Evolutionary conservation across 768 basidiomycete genomes (phyloP).

Genomic region (Collybia mongolica): DNA sequence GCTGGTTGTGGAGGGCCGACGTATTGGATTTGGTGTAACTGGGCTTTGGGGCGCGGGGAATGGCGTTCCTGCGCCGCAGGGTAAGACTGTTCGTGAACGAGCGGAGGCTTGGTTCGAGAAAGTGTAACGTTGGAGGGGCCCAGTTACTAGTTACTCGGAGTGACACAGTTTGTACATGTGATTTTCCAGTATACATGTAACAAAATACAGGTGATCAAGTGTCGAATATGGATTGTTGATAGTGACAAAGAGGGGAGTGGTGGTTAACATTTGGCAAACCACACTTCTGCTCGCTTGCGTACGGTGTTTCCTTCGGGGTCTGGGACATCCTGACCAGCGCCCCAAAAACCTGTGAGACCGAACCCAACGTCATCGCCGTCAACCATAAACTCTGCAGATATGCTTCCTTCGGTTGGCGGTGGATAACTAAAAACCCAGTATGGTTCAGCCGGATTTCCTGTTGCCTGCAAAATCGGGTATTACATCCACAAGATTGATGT

Average conservation of each 20-base stretch:
- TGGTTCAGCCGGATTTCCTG: constrained; percentile 13
- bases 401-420: not conserved
- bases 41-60: constrained; percentile 17
- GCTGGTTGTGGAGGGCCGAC: not conserved
- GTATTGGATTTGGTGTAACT: constrained; percentile 5
- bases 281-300: constrained; percentile 22
- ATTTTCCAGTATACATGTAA: too few relatives aligned
- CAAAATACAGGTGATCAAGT: too few relatives aligned
- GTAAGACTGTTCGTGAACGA: constrained; percentile 12
- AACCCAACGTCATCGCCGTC: constrained; percentile 12
- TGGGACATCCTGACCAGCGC: constrained; percentile 15
- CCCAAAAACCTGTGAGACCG: constrained; percentile 19
- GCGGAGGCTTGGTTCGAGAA: constrained; percentile 13
- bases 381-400: constrained; percentile 14
- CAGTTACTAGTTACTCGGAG: too few relatives aligned
- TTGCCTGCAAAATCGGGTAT: constrained; percentile 9
- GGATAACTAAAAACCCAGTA: constrained; percentile 13
- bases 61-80: constrained; percentile 2
- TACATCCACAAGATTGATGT: too few relatives aligned
- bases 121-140: not conserved
- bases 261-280: constrained; percentile 15
- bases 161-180: not conserved
- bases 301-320: constrained; percentile 13
- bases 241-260: too few relatives aligned
- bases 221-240: too few relatives aligned